Base-by-base conservation (phyloP, 1,284 basidiomycete genomes). In the Leccinum ponderosum region DNA sequence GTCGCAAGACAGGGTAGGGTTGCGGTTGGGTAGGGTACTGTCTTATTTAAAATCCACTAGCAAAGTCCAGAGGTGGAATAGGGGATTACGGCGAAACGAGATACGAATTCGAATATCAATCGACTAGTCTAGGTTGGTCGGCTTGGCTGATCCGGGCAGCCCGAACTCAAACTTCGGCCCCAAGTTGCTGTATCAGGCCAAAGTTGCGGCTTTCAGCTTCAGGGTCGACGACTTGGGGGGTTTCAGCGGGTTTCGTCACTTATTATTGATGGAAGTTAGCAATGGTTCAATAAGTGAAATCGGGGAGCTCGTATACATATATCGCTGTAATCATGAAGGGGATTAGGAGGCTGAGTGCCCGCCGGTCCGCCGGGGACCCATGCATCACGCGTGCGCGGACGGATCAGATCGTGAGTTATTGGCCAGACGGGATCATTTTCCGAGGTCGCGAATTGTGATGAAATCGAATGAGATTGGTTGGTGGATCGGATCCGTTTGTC, bases 241-340 rank as follows among this genome's bases (percentile, higher is more conserved):
- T 37, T 37, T 37, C 35, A 14, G 20, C 22, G n/a, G 7, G 8
- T 35, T 29, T 29, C 22, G 42, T 42, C 17, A 39, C 37, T 42
- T 42, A 6, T 39, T n/a, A 39, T 39, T n/a, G 37, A 39, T n/a
- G 37, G 15, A 27, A 29, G 29, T 29, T 31, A 31, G 31, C 31
- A 33, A 56, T 54, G 37, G 54, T 55, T 56, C 29, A 7, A 58
- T 44, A 58, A 57, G 39, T 4, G 20, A 39, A 20, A 42, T 25
- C n/a, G 39, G 39, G 0, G 39, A n/a, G n/a, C n/a, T 42, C 8
- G 39, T 42, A 42, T 42, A 17, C 6, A 39, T n/a, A 42, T 42
- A 11, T 44, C 17, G 39, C 17, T 20, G 11, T 20, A 20, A 47
- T 47, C 11, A 47, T 20, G 44, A 20, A 7, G 17, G 17, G 17